These are phyloP conservation scores for Monilinia laxa DNA, from an alignment of 2,329 filamentous ascomycete genomes.

Conservation along the genomic window DNA sequence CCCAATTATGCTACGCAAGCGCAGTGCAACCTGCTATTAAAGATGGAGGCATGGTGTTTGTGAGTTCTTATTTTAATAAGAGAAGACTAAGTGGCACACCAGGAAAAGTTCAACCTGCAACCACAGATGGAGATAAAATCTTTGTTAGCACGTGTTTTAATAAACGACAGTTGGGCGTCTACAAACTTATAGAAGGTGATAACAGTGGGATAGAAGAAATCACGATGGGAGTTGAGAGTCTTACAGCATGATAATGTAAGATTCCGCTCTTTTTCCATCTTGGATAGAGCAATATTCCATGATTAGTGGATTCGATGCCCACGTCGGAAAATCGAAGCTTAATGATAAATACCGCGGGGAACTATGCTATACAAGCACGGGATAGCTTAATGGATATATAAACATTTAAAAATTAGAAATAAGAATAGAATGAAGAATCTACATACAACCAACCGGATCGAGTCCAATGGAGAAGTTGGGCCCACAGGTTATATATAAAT, in stretches of 20 bases:
- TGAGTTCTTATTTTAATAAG: conserved; percentile 21
- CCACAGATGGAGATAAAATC: conserved; percentile 36
- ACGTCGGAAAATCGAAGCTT: background rate
- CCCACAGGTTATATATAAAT: no score
- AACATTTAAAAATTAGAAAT: no score
- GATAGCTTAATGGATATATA: no score
- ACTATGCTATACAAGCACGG: no score
- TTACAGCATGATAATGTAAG: background rate
- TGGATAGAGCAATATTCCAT: background rate
- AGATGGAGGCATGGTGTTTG: conserved; percentile 22
- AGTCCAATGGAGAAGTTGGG: no score
- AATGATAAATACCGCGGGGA: background rate
- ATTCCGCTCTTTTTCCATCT: background rate
- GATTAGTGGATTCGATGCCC: background rate
- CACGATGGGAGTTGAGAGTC: background rate
- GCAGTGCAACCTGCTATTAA: conserved; percentile 55
- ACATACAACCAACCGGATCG: no score
- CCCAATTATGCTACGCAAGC: conserved; percentile 91
- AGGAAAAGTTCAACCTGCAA: background rate
- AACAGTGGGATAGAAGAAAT: conserved; percentile 2
- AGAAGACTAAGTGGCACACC: conserved; percentile 15
- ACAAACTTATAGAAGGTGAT: conserved; percentile 46
- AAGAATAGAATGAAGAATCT: no score
- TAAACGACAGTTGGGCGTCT: conserved; percentile 67
- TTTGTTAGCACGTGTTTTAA: conserved; percentile 77